These are phyloP conservation scores for Pistacia vera DNA, from an alignment of 345 rosid species.

Conservation along the genomic window DNA sequence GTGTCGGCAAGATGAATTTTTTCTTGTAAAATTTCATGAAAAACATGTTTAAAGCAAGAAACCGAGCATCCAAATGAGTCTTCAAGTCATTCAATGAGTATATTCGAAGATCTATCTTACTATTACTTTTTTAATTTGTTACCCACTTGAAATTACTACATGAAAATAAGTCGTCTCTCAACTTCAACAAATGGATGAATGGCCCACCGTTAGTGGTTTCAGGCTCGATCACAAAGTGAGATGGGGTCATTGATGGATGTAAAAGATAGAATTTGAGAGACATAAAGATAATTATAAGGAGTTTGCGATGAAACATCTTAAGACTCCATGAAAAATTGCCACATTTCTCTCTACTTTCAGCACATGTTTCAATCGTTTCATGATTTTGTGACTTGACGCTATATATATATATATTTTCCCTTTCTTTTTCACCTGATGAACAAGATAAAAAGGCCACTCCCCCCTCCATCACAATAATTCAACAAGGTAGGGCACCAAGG, in stretches of 20 bases:
- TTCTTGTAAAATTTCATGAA: too few species aligned
- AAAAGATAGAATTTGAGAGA: conserved; percentile 10
- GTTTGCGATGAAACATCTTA: not conserved
- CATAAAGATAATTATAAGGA: not conserved
- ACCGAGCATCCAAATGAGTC: too few species aligned
- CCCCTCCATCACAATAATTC: conserved; percentile 14
- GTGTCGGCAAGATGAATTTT: conserved; percentile 14
- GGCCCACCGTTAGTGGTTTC: conserved; percentile 9
- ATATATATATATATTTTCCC: not conserved
- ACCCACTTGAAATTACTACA: too few species aligned
- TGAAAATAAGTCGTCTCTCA: too few species aligned
- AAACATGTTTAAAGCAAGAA: too few species aligned
- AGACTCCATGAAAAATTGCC: conserved; percentile 11
- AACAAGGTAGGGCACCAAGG: conserved; percentile 16
- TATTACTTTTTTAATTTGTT: too few species aligned
- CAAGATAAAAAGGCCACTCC: conserved; percentile 6
- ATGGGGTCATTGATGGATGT: not conserved
- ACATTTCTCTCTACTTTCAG: conserved; percentile 23
- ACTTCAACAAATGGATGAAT: not conserved
- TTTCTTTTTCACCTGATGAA: conserved; percentile 5
- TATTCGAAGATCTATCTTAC: too few species aligned
- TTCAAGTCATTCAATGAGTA: too few species aligned
- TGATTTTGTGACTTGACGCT: conserved; percentile 25
- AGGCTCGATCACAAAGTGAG: conserved; percentile 4
- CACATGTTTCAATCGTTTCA: conserved; percentile 28